Base-by-base conservation (phyloP, 768 basidiomycete genomes). In the Podaxis sp. region DNA sequence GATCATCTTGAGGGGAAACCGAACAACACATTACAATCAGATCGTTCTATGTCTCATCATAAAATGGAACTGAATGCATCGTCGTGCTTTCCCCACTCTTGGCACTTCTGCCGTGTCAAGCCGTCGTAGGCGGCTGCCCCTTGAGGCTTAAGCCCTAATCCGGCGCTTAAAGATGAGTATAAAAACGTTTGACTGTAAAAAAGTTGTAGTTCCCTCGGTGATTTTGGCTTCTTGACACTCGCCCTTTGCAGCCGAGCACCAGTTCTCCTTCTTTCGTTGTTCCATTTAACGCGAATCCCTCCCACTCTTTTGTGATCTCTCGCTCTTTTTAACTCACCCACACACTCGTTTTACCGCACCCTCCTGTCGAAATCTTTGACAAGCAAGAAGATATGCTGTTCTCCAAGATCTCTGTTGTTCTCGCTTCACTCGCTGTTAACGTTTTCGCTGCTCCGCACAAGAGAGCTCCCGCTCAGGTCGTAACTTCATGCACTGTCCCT, bases 401-500 rank as follows among this genome's bases (percentile, higher is more conserved):
- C 50, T 22, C 37, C 51, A 52, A 43, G 25, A 27, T 58, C 25
- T 43, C 51, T 41, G 63, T 65, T 60, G 19, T 65, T 50, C 37
- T 61, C 52, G 47, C 64, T 22, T 46, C 61, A 24, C 40, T 64
- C 56, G 38, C 60, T n/a, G 40, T 61, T 36, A 47, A 65, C 12
- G 56, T 57, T 25, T 36, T 66, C 13, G 68, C 64, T 11, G 55
- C 60, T 25, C 59, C 59, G 3, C 51, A 38, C 6, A 67, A 64
- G 56, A 66, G 70, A 25, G 69, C 65, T 46, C 65, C 64, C 2
- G 75, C 73, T 1, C 72, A 76, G 47, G 72, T 80, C 57, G 64
- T 78, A 58, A 74, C 72, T 0, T 63, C 68, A 9, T 79, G 77
- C 65, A 74, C 70, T 4, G 70, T 72, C 2, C 73, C 75, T 13